Evolutionary conservation across 73 alveolate species (phyloP), one percentile per base, ranked within the genome.

Genomic region (Paraurostyla sp.): DNA sequence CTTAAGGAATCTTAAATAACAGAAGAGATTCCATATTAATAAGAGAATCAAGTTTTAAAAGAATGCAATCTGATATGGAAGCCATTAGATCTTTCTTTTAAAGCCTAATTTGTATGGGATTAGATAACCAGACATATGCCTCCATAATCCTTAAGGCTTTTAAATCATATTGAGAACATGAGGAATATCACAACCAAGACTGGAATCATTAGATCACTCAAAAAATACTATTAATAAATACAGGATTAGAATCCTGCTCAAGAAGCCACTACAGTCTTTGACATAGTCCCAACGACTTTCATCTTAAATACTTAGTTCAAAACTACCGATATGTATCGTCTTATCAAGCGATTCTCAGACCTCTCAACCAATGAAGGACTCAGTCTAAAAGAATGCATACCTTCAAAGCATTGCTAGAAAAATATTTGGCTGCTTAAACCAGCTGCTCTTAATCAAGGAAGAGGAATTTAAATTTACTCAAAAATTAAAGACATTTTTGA

Each of bases 351-450:
- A 15, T 92, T 58, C 75, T 52, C 83, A 22, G 97, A 92, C 32
- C 27, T 90, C 4, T 22, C 81, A 23, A 15, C 9, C 6, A 49
- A 46, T 83, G 91, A 92, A 87, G 92, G 90, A 50, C 76, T 86
- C 58, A 83, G 73, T 59, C 35, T 33, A 18, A 85, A 85, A 45
- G 92, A 85, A 71, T 85, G 91, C 33, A 88, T 94, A 25, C 96
- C 97, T 30, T 92, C 94, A 29, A 87, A 85, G 88, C 97, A 95
- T 86, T 93, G 97, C 57, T 83, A 90, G 0, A 90, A 93, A 81
- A 96, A 96, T 76, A 82, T 96, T 60, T 96, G 99, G 99, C 71
- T 96, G 25, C 52, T 96, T 23, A 96, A 96, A 71, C 98, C 98
- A 59, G 97, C 96, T 45, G 49, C 87, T 1, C 36, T 46, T 57